Evolutionary conservation across 345 rosid species (phyloP).

Genomic region (Lepidium aucheri): DNA sequence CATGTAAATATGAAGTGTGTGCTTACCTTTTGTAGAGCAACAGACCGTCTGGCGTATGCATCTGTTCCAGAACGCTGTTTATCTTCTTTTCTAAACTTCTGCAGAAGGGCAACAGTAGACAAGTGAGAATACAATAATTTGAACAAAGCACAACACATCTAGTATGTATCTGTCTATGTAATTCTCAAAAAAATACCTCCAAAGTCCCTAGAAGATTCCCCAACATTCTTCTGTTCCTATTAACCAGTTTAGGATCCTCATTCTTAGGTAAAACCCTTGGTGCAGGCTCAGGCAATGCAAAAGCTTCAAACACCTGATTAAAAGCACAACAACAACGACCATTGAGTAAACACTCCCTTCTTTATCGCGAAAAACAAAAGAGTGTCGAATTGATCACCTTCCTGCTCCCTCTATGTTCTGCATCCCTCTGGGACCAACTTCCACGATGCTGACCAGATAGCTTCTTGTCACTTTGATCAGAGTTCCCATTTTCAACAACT

Average conservation of each 20-base stretch:
- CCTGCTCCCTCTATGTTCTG: constrained; percentile 37
- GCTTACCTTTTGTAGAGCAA: constrained; percentile 73
- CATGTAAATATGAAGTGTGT: not conserved
- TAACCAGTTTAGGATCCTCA: constrained; percentile 89
- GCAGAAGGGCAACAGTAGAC: constrained; percentile 18
- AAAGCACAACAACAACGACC: not conserved
- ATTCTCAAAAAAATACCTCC: constrained; percentile 51
- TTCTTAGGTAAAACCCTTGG: constrained; percentile 86
- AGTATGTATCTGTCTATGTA: constrained; percentile 3
- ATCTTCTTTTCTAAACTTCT: constrained; percentile 97
- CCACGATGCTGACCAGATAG: constrained; percentile 31
- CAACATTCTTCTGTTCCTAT: constrained; percentile 89
- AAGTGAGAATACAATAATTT: not conserved
- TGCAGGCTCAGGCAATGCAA: constrained; percentile 46
- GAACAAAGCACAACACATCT: not conserved
- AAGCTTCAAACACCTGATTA: constrained; percentile 41
- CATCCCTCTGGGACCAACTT: constrained; percentile 54
- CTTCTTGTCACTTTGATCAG: constrained; percentile 33
- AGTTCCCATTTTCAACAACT: constrained; percentile 24
- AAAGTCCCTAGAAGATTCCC: constrained; percentile 95
- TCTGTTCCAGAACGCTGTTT: constrained; percentile 75
- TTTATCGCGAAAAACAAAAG: not conserved
- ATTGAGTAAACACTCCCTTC: not conserved
- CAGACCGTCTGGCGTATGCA: constrained; percentile 75
- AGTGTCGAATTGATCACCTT: constrained; percentile 30